Percentiles rank a stretch among this genome's conserved stretches.
phyloP scores from a whole-genome alignment of 371 early-diverging fungal species.

The Mortierella sp. region DNA sequence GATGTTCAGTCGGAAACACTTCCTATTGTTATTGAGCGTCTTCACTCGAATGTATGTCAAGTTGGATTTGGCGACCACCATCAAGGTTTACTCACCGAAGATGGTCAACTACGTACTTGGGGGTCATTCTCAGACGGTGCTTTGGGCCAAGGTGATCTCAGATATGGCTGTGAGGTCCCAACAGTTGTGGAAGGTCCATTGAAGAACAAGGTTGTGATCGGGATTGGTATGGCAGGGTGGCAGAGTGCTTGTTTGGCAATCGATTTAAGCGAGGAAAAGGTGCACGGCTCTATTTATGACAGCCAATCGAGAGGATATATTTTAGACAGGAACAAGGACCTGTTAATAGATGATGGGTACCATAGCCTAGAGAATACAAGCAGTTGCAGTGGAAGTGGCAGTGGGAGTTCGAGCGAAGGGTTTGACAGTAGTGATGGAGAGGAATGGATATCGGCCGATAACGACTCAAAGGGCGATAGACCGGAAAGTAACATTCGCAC shows the following conservation, averaged over 20 bases:
- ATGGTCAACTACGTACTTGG: slow-evolving; percentile 49
- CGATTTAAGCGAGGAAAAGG: slow-evolving; percentile 28
- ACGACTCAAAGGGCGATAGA: background rate
- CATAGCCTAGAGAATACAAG: slow-evolving; percentile 23
- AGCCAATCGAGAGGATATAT: background rate
- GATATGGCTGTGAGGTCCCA: slow-evolving; percentile 26
- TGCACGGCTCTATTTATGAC: background rate
- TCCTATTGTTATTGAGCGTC: slow-evolving; percentile 31
- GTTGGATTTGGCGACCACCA: slow-evolving; percentile 49
- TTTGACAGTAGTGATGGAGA: slow-evolving; percentile 41
- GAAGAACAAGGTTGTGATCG: slow-evolving; percentile 38
- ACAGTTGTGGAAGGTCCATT: slow-evolving; percentile 42
- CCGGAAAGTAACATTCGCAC: background rate
- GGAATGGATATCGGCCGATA: slow-evolving; percentile 9
- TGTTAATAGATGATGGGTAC: slow-evolving; percentile 31
- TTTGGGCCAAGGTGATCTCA: slow-evolving; percentile 41
- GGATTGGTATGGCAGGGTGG: slow-evolving; percentile 47
- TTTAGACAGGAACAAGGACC: background rate
- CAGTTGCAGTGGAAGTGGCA: slow-evolving; percentile 13
- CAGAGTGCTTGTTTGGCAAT: slow-evolving; percentile 52
- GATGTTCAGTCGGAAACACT: slow-evolving; percentile 26
- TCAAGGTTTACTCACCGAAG: slow-evolving; percentile 48
- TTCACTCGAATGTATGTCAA: slow-evolving; percentile 34
- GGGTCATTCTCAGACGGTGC: slow-evolving; percentile 46
- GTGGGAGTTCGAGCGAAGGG: slow-evolving; percentile 22